Base-by-base conservation (phyloP, 805 yeast species). In the Candida orba region DNA sequence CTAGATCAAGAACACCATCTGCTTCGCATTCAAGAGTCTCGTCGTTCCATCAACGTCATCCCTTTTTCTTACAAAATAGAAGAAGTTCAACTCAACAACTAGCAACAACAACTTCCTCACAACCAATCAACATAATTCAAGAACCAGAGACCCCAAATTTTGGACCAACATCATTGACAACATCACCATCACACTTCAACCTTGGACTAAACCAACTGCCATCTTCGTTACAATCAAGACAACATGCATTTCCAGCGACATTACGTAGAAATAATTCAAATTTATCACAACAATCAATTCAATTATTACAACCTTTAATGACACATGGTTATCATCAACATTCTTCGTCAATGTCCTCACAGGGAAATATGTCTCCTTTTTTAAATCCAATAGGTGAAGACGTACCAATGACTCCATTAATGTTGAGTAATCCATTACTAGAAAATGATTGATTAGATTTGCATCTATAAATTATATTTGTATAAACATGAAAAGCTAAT, bases 351-450 rank as follows among this genome's bases (percentile, higher is more conserved):
- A 27, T 27, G 29, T 27, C 29, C 4, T 27, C 29, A 27, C 29
- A 27, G 13, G 29, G 53, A 3, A 45, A 46, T 24, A 50, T 42
- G 49, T 53, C 58, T 4, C 60, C 60, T 15, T 42, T 46, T n/a
- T 40, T 56, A 27, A 37, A 36, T 7, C 60, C 60, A 2, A 45
- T 47, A 6, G 40, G 24, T 20, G 39, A 36, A 14, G 52, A 47
- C 15, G 52, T 52, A 3, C 58, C 59, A 13, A 54, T 56, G 58
- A 56, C 60, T 6, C 60, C 60, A 3, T 40, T 57, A 36, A 43
- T 53, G 50, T 30, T 57, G 29, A 41, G 47, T 35, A 34, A 38
- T 32, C 9, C 14, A 13, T 20, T 6, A 10, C 18, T 33, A 17
- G 10, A 13, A 18, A 7, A 17, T 15, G 35, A 33, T 12, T 8